Evolutionary conservation across 1,284 basidiomycete genomes (phyloP).

Genomic region (Fomitopsis betulina): DNA sequence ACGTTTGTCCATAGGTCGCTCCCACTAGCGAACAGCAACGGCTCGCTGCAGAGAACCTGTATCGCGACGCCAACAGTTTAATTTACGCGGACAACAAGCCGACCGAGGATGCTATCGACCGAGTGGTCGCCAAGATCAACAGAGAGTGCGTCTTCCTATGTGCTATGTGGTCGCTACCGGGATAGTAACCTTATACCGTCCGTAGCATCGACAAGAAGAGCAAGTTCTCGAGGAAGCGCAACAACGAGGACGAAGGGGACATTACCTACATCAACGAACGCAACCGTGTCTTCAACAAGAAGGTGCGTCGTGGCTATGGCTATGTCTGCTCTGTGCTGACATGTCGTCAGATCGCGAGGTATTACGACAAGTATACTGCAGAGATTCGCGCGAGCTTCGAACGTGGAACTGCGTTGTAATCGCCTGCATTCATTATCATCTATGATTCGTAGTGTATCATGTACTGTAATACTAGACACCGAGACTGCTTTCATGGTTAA

Average conservation of each 20-base stretch:
- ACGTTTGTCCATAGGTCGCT: conserved; percentile 33
- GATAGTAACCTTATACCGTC: background rate
- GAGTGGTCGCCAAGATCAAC: conserved; percentile 90
- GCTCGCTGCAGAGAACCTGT: conserved; percentile 74
- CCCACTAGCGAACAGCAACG: conserved; percentile 58
- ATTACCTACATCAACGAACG: conserved; percentile 99
- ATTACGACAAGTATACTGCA: conserved; percentile 96
- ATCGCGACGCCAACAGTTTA: conserved; percentile 86
- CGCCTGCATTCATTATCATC: background rate
- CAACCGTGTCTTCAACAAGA: conserved; percentile 99
- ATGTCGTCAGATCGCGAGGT: conserved; percentile 77
- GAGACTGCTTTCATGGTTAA: too few relatives aligned
- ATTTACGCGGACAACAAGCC: conserved; percentile 94
- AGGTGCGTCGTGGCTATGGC: conserved; percentile 45
- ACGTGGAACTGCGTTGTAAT: conserved; percentile 83
- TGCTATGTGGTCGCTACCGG: conserved; percentile 3
- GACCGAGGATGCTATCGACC: conserved; percentile 90
- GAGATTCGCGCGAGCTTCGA: conserved; percentile 96
- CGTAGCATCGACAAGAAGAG: conserved; percentile 79
- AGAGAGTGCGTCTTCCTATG: conserved; percentile 67
- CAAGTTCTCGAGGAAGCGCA: conserved; percentile 83
- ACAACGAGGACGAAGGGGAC: conserved; percentile 90
- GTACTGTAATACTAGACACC: background rate
- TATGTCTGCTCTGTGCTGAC: background rate
- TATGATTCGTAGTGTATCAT: background rate